Base-by-base conservation (phyloP, 495 filamentous ascomycete genomes). In the Annulohypoxylon bovei region DNA sequence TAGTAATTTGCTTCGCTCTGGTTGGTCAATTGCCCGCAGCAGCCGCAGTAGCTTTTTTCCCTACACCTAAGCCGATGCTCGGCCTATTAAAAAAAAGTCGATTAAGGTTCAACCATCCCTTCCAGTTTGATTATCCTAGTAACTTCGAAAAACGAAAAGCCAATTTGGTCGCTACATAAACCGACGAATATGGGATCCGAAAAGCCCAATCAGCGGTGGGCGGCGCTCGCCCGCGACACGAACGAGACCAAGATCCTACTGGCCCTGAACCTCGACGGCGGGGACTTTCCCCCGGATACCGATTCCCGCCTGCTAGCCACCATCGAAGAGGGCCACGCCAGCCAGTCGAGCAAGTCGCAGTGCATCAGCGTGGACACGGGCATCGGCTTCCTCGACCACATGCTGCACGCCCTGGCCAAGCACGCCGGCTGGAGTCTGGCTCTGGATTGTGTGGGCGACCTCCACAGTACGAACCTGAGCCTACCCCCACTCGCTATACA, bases 321-420 rank as follows among this genome's bases (percentile, higher is more conserved):
- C 77, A 54, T 74, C 20, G 79, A 80, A 39, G 80, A 82, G 32
- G 81, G 83, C 50, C 95, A 99, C 78, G 95, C 95, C 4, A 87
- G 89, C 1, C 96, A 98, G 73, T 83, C 88, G 71, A 92, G 89
- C 39, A 87, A 88, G 35, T 90, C 88, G 55, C 96, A 98, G 83
- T 87, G 87, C 50, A 97, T 99, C 75, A 89, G 86, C 77, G 85
- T 98, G 62, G 91, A 91, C 85, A 95, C 95, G 1, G 95, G 95
- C 52, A 97, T 99, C 76, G 95, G 95, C n/a, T 99, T 99, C 81
- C 83, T 99, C 32, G 95, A 99, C 83, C 95, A 99, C 83, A 98
- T 99, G 95, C 84, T 99, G 53, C 95, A 99, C 78, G 95, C 95
- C 27, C 88, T 98, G 39, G 91, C 95, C 1, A 98, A 99, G 78